These are phyloP conservation scores for Neurospora pannonica DNA, from an alignment of 495 filamentous ascomycete species.

Conservation along the genomic window DNA sequence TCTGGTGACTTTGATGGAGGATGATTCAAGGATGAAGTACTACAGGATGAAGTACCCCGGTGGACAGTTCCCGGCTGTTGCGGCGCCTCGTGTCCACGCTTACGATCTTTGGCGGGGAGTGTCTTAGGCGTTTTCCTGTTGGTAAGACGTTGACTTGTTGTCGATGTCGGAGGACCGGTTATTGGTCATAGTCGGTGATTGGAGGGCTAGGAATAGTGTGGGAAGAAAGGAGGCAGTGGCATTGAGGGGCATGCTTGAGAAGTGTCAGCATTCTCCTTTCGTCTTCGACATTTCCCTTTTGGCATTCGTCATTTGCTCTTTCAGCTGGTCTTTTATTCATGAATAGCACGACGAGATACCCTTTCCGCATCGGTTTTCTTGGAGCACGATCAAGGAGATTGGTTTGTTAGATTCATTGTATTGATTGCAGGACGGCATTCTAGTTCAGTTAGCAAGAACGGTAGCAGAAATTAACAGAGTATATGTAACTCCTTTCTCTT, in stretches of 20 bases:
- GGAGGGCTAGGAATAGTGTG: background rate
- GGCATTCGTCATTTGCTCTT: background rate
- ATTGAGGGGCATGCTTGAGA: background rate
- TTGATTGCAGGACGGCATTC: background rate
- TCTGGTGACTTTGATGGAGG: background rate
- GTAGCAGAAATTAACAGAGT: too few species aligned
- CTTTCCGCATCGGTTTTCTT: background rate
- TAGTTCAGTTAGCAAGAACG: too few species aligned
- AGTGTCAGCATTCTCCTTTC: background rate
- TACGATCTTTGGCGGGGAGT: background rate
- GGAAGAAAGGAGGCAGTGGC: background rate
- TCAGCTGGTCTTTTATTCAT: background rate
- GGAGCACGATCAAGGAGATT: background rate
- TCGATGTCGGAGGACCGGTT: background rate
- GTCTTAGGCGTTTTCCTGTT: background rate
- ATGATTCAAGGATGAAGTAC: background rate
- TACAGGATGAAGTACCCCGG: background rate
- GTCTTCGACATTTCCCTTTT: background rate
- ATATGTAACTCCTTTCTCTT: too few species aligned
- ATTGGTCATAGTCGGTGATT: background rate
- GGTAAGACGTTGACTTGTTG: background rate
- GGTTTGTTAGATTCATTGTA: background rate
- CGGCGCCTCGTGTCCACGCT: background rate
- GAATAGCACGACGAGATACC: background rate
- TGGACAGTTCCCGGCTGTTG: background rate